phyloP scores from a whole-genome alignment of 148 eudicot species.

The Spergularia bocconei region DNA sequence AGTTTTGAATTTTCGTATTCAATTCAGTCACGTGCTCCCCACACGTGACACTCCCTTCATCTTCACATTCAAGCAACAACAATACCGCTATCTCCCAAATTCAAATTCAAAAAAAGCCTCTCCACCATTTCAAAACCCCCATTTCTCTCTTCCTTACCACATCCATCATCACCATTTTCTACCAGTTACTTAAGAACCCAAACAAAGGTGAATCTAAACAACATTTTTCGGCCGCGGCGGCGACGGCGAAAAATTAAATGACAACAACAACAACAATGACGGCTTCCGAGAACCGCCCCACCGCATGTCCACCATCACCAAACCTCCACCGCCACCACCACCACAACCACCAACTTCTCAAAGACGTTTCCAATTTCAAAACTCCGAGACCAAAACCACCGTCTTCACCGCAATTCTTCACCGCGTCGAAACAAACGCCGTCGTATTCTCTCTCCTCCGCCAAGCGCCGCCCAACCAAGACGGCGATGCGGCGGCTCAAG shows the following conservation, averaged over 20 bases:
- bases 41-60: too few relatives aligned
- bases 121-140: neutral
- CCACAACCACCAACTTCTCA: conserved; percentile 37
- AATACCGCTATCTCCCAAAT: conserved; percentile 21
- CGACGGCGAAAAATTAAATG: too few relatives aligned
- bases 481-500: conserved; percentile 44
- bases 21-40: too few relatives aligned
- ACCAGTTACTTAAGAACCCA: neutral
- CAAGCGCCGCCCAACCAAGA: conserved; percentile 26
- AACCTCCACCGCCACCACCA: conserved; percentile 16
- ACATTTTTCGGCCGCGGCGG: neutral
- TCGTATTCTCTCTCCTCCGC: conserved; percentile 32
- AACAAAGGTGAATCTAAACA: neutral
- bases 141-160: neutral
- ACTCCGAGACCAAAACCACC: conserved; percentile 64
- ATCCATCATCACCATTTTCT: too few relatives aligned
- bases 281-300: conserved; percentile 9
- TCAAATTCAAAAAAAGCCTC: conserved; percentile 25
- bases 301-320: conserved; percentile 27
- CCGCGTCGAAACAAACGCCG: conserved; percentile 60
- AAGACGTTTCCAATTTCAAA: conserved; percentile 77
- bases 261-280: conserved; percentile 4
- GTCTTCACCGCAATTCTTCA: conserved; percentile 53
- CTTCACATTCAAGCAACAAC: too few relatives aligned
- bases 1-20: too few relatives aligned